Conservation (phyloP, 1,284 basidiomycete genomes). For the Malassezia restricta region DNA sequence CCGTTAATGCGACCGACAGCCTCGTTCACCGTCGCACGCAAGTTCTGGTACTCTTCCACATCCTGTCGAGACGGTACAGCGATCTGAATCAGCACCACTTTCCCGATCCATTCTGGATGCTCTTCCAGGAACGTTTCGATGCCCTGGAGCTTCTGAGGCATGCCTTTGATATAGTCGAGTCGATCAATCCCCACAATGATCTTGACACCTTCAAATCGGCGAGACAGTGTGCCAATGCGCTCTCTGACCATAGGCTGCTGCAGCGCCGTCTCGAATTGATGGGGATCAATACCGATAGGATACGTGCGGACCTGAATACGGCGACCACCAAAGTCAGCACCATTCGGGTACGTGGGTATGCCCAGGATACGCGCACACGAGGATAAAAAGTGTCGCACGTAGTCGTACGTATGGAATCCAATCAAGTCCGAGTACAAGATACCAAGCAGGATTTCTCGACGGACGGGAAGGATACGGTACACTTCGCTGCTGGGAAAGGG, state of each 20-base stretch:
- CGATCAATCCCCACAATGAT: slow-evolving; percentile 97
- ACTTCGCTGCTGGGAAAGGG: slow-evolving; percentile 97
- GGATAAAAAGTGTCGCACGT: slow-evolving; percentile 95
- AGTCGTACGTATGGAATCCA: slow-evolving; percentile 95
- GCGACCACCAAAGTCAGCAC: slow-evolving; percentile 82
- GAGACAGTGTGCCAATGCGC: slow-evolving; percentile 68
- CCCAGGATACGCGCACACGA: slow-evolving; percentile 93
- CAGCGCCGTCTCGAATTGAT: slow-evolving; percentile 74
- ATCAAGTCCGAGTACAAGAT: slow-evolving; percentile 81
- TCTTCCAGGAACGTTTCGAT: slow-evolving; percentile 91
- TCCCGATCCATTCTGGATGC: slow-evolving; percentile 98
- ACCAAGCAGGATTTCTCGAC: slow-evolving; percentile 87
- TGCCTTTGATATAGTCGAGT: slow-evolving; percentile 98
- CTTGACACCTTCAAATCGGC: slow-evolving; percentile 85
- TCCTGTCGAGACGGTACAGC: slow-evolving; percentile 95
- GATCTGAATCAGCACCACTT: slow-evolving; percentile 89
- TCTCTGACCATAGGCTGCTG: slow-evolving; percentile 64
- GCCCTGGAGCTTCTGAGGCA: slow-evolving; percentile 93
- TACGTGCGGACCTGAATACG: slow-evolving; percentile 95
- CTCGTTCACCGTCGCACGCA: slow-evolving; percentile 90
- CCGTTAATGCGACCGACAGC: slow-evolving; percentile 96
- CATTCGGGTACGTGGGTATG: slow-evolving; percentile 94
- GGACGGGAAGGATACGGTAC: slow-evolving; percentile 84
- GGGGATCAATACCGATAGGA: slow-evolving; percentile 94
- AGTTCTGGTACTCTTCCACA: slow-evolving; percentile 96